Evolutionary conservation across 805 yeast genomes (phyloP).

Genomic region (Saccharomycopsis amapae): DNA sequence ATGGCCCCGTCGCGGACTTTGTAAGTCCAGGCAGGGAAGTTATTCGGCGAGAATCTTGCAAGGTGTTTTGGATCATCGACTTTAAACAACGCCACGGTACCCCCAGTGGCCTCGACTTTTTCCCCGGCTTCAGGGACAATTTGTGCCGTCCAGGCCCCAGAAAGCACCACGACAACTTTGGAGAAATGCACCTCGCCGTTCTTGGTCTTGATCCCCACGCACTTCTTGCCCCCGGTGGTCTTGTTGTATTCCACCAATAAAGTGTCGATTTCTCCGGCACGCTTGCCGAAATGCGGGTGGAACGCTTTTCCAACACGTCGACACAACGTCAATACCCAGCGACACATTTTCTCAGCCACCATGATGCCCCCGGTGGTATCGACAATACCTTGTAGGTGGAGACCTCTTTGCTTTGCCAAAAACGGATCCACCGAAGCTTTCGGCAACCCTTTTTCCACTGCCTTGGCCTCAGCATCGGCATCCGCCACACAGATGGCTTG

Average conservation of each 20-base stretch:
- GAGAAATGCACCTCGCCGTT: slow-evolving; percentile 26
- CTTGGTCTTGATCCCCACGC: slow-evolving; percentile 26
- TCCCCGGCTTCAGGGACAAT: slow-evolving; percentile 29
- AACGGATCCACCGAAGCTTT: slow-evolving; percentile 25
- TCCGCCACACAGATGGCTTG: slow-evolving; percentile 24
- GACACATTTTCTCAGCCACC: slow-evolving; percentile 30
- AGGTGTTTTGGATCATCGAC: slow-evolving; percentile 20
- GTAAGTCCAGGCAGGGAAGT: slow-evolving; percentile 29
- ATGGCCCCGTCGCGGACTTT: slow-evolving; percentile 28
- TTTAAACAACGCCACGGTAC: slow-evolving; percentile 28
- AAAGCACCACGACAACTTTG: slow-evolving; percentile 25
- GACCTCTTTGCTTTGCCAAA: slow-evolving; percentile 18
- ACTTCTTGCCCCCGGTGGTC: slow-evolving; percentile 22
- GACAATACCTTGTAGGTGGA: slow-evolving; percentile 24
- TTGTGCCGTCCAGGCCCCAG: slow-evolving; percentile 30
- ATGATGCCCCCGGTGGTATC: slow-evolving; percentile 30
- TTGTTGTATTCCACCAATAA: slow-evolving; percentile 19
- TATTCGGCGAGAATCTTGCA: slow-evolving; percentile 23
- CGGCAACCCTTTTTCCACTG: slow-evolving; percentile 21
- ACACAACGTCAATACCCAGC: slow-evolving; percentile 28
- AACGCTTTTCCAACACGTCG: slow-evolving; percentile 24
- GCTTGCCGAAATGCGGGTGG: slow-evolving; percentile 21
- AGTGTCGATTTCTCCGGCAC: slow-evolving; percentile 21
- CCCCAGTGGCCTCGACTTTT: slow-evolving; percentile 29
- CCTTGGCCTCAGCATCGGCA: slow-evolving; percentile 23